Base-by-base conservation (phyloP, 169 alveolate genomes). In the Plasmodium yoelii region DNA sequence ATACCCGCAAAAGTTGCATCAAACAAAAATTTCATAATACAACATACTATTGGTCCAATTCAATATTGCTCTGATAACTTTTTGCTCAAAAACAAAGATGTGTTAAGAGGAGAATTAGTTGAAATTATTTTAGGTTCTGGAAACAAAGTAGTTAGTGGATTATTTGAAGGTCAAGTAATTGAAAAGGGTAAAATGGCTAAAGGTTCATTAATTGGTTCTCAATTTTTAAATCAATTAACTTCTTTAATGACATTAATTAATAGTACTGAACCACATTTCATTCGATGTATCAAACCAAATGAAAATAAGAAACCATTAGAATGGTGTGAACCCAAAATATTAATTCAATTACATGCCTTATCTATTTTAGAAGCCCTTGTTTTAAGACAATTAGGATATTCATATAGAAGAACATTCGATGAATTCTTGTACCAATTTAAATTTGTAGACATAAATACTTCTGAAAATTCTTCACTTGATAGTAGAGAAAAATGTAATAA, bases 241-340 rank as follows among this genome's bases (percentile, higher is more conserved):
- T 87, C 97, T 6, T 89, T 96, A 67, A 96, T 96, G 98, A 88
- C 94, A 2, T 91, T 96, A 56, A 95, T 96, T 65, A 94, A 96
- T 82, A 92, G 95, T 72, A 96, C 98, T 19, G 98, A 96, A 39
- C 93, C 96, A 18, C 98, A 96, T 91, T 96, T 96, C 88, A 94
- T 96, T 75, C 92, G 98, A 12, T 96, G 98, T 91, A 94, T 96
- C 57, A 96, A 96, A 91, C 98, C 98, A 28, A 96, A 96, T 88
- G 98, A 96, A 65, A 70, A 94, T 28, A 96, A 96, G 92, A 90
- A 95, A 77, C 97, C 98, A 18, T 80, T 96, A 53, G 97, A 95
- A 24, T 96, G 97, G 97, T 94, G 93, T 51, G 92, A 94, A 65
- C 95, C 97, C 34, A 96, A 96, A 72, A 97, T 96, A 44, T 87